A percentile compares a stretch with the other conserved stretches of the same genome.
Evolutionary conservation across 2,329 filamentous ascomycete species (phyloP).

Genomic region (Alternaria viburni): DNA sequence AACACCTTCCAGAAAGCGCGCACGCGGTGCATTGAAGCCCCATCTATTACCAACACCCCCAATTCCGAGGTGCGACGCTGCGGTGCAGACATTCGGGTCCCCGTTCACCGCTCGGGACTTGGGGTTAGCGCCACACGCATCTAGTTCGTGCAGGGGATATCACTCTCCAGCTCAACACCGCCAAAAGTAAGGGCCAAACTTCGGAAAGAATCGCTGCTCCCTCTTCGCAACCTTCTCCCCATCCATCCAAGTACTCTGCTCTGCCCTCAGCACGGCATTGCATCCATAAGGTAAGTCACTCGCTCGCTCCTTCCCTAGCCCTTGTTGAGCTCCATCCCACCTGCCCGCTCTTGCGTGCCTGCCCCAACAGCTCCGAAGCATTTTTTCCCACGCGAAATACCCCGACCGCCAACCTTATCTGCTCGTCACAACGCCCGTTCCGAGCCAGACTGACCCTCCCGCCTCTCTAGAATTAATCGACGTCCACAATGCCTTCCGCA

Average conservation of each 20-base stretch:
- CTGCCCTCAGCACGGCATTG: constrained; percentile 24
- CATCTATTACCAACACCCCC: neutral
- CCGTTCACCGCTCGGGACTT: constrained; percentile 41
- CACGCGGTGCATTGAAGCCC: neutral
- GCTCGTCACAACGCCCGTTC: constrained; percentile 6
- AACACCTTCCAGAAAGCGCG: neutral
- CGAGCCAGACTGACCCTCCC: constrained; percentile 22
- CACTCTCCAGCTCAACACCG: constrained; percentile 37
- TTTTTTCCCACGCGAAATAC: constrained; percentile 28
- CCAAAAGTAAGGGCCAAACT: constrained; percentile 33
- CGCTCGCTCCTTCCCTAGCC: constrained; percentile 13
- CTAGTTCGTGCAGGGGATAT: constrained; percentile 32
- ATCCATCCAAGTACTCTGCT: constrained; percentile 32
- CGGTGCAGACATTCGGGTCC: constrained; percentile 32
- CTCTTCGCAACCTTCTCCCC: constrained; percentile 35
- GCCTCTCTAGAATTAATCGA: constrained; percentile 12
- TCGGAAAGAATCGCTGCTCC: constrained; percentile 33
- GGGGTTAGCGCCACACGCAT: constrained; percentile 32
- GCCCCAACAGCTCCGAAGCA: constrained; percentile 23
- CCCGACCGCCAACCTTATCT: constrained; percentile 33
- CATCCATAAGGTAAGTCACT: constrained; percentile 36
- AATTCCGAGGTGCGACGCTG: constrained; percentile 10
- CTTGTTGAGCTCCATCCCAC: constrained; percentile 16
- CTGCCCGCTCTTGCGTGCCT: constrained; percentile 20
- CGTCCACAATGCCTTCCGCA: constrained; percentile 54